Conservation (phyloP, 2,329 filamentous ascomycete genomes). For the Pseudofabraea citricarpa region DNA sequence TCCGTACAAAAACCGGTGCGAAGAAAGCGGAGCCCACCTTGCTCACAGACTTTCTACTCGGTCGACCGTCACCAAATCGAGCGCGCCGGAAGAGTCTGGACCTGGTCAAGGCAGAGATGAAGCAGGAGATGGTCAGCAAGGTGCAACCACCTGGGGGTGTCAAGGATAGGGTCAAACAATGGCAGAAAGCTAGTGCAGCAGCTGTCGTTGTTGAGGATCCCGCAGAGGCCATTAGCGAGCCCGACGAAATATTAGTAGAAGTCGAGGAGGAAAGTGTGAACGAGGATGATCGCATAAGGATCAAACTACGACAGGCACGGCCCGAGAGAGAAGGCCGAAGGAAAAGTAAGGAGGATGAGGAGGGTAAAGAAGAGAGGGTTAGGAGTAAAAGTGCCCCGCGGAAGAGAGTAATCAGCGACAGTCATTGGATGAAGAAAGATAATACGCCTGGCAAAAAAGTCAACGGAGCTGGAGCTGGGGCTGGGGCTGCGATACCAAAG, state of each 20-base stretch:
- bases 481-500: slow-evolving; percentile 43
- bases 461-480: slow-evolving; percentile 38
- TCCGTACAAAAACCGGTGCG: slow-evolving; percentile 10
- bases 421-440: slow-evolving; percentile 64
- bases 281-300: slow-evolving; percentile 52
- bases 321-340: slow-evolving; percentile 10
- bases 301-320: slow-evolving; percentile 26
- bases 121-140: slow-evolving; percentile 49
- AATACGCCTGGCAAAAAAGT: slow-evolving; percentile 40
- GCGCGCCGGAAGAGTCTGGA: slow-evolving; percentile 54
- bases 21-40: slow-evolving; percentile 40
- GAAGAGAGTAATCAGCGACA: slow-evolving; percentile 90
- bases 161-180: slow-evolving; percentile 73
- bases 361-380: slow-evolving; percentile 16
- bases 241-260: slow-evolving; percentile 56
- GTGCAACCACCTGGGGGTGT: slow-evolving; percentile 64
- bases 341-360: slow-evolving; percentile 27
- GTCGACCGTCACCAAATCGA: slow-evolving; percentile 51
- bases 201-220: slow-evolving; percentile 50
- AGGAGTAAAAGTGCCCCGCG: slow-evolving; percentile 49
- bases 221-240: slow-evolving; percentile 45
- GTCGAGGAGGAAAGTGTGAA: slow-evolving; percentile 57
- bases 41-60: slow-evolving; percentile 52
- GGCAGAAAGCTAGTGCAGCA: slow-evolving; percentile 74
- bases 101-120: slow-evolving; percentile 48